Evolutionary conservation across 2,329 filamentous ascomycete species (phyloP), one percentile per base, ranked within the genome.

Genomic region (Drechmeria coniospora): DNA sequence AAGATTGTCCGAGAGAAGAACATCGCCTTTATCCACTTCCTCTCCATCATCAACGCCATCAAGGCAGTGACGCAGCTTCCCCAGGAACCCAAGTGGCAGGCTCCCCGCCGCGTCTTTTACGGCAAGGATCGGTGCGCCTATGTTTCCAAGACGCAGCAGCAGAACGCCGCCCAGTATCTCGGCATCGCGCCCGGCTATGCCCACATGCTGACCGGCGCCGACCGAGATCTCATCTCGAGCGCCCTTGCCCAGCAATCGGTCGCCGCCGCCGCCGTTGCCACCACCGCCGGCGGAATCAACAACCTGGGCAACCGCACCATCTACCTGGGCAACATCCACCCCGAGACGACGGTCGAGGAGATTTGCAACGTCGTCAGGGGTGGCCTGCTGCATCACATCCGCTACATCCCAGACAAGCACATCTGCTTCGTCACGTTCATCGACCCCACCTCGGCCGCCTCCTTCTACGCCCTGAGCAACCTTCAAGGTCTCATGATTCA

Each of bases 391-490:
- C 90, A 98, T 54, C 90, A 98, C 54, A 92, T 98, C 53, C 83
- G 90, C 42, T 98, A 95, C 58, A 98, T 98, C 44, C 90, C 90
- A 6, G 90, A 98, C 62, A 98, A 98, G 71, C 90, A 98, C 59
- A 98, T 98, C 43, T 98, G 90, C 65, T 98, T 98, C 49, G 90
- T 98, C 32, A 98, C 90, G 2, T 98, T 98, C 57, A 95, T 98
- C 53, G 90, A 98, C 48, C 90, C 90, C 7, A 98, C 90, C 15
- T 92, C 90, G 4, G 90, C 90, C 15, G 90, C 90, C 22, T 94
- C 87, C 1, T 98, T 98, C 63, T 98, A 94, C 45, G 90, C 90
- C 23, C 63, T 98, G 34, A 94, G 86, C 68, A 95, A 95, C 57
- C 65, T 98, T 16, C 90, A 98, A 51, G 90, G 90, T 15, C 62